These are phyloP conservation scores for Phaeosphaeria sp. DNA, from an alignment of 2,329 filamentous ascomycete species.

Conservation along the genomic window DNA sequence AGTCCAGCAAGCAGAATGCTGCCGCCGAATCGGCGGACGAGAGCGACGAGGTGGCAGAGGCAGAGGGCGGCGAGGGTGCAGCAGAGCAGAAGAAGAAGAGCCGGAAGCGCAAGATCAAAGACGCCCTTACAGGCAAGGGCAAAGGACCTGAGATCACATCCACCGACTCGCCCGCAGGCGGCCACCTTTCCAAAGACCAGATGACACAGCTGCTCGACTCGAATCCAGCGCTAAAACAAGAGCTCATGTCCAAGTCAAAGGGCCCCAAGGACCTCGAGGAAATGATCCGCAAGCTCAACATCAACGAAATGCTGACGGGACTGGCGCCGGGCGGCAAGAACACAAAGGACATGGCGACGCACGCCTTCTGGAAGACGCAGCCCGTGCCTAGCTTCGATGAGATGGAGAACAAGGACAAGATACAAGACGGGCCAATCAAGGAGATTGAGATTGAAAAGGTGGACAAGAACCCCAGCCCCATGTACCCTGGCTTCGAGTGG, in stretches of 20 bases:
- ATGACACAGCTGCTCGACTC: slow-evolving; percentile 44
- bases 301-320: slow-evolving; percentile 76
- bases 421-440: slow-evolving; percentile 82
- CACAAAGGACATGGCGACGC: slow-evolving; percentile 92
- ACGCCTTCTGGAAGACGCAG: slow-evolving; percentile 99
- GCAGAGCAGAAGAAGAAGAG: slow-evolving; percentile 70
- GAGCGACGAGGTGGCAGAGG: slow-evolving; percentile 45
- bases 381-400: slow-evolving; percentile 83
- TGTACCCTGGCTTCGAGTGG: slow-evolving; percentile 89
- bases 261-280: slow-evolving; percentile 49
- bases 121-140: slow-evolving; percentile 46
- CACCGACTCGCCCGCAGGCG: slow-evolving; percentile 35
- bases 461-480: slow-evolving; percentile 73
- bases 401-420: slow-evolving; percentile 50
- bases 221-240: slow-evolving; percentile 48
- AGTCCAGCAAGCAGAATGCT: slow-evolving; percentile 37
- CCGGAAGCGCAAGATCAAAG: slow-evolving; percentile 67
- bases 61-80: slow-evolving; percentile 40
- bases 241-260: slow-evolving; percentile 40
- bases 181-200: slow-evolving; percentile 46
- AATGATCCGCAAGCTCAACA: slow-evolving; percentile 66
- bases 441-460: slow-evolving; percentile 79
- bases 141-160: slow-evolving; percentile 34
- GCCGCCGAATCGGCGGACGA: slow-evolving; percentile 40
- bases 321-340: slow-evolving; percentile 83